Base-by-base conservation (phyloP, 2,329 filamentous ascomycete genomes). In the Cladosporium velox region DNA sequence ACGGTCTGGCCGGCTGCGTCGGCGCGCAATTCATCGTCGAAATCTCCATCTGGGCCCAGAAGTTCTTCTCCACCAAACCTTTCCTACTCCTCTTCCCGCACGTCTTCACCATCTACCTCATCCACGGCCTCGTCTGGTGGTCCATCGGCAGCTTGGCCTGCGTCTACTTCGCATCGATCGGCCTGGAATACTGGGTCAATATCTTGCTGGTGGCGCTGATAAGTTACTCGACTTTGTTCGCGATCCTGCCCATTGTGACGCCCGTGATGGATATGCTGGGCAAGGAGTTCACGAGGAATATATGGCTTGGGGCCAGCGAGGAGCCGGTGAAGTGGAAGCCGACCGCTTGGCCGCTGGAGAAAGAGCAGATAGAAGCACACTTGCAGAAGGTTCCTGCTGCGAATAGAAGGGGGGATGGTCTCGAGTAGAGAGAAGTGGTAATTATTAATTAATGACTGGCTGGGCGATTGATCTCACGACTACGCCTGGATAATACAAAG, bases 71-170 rank as follows among this genome's bases (percentile, higher is more conserved):
- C 1, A 72, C 75, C 5, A 77, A 74, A n/a, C 66, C 77, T 21
- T 75, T 83, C 49, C 75, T 81, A 12, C 71, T 76, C 44, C 70
- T 83, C 12, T 83, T 83, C 73, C 81, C 81, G 8, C 81, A 83
- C 71, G 79, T 82, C 68, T 83, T 83, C 70, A 83, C 80, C 55
- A 82, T 83, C 67, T 83, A 83, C 69, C 71, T 83, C 11, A 76
- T 83, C 66, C 81, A 83, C 70, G 81, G 81, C 47, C 51, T 83
- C 69, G 67, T 84, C 70, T 74, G 85, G 80, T 80, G 78, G 78
- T 75, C 71, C 58, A 78, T 77, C 71, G 78, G 78, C 32, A 74
- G 72, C 34, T 77, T 78, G 74, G 76, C 79, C 35, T 73, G 77
- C 69, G 71, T 79, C 3, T 70, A 74, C 66, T 74, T 80, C 21